phyloP scores from a whole-genome alignment of 2,329 filamentous ascomycete genomes.

The Geosmithia flava region DNA sequence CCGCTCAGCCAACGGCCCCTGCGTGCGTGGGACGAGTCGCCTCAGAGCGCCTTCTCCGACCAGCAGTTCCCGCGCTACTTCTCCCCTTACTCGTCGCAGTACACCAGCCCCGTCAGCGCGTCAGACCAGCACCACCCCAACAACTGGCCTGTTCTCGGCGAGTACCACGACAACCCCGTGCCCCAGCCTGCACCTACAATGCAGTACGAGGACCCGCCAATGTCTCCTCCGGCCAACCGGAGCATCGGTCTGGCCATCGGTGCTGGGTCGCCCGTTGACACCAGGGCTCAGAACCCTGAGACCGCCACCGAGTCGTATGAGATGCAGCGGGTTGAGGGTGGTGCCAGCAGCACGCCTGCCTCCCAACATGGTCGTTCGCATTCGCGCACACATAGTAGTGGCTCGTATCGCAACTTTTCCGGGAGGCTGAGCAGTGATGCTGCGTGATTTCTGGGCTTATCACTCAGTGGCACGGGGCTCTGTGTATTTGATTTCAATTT shows the following conservation, averaged over 20 bases:
- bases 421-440: not conserved
- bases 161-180: slow-evolving; percentile 18
- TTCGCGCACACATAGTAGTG: not conserved
- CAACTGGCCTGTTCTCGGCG: not conserved
- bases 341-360: not conserved
- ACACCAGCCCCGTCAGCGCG: slow-evolving; percentile 41
- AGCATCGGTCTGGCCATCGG: slow-evolving; percentile 32
- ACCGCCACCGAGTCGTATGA: slow-evolving; percentile 18
- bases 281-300: not conserved
- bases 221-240: slow-evolving; percentile 7
- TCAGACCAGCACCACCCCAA: slow-evolving; percentile 19
- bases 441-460: not conserved
- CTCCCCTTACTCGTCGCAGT: slow-evolving; percentile 48
- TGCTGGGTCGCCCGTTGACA: slow-evolving; percentile 12
- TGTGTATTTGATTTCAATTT: not conserved
- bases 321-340: slow-evolving; percentile 28
- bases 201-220: slow-evolving; percentile 18
- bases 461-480: no score
- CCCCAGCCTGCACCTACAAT: not conserved
- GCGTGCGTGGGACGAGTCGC: slow-evolving; percentile 38
- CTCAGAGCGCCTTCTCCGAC: slow-evolving; percentile 27
- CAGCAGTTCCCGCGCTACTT: slow-evolving; percentile 34
- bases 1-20: slow-evolving; percentile 27
- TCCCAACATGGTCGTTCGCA: not conserved
- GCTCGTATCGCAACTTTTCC: not conserved